Conservation (phyloP, 139 green algal species). For the Desmodesmus armatus region DNA sequence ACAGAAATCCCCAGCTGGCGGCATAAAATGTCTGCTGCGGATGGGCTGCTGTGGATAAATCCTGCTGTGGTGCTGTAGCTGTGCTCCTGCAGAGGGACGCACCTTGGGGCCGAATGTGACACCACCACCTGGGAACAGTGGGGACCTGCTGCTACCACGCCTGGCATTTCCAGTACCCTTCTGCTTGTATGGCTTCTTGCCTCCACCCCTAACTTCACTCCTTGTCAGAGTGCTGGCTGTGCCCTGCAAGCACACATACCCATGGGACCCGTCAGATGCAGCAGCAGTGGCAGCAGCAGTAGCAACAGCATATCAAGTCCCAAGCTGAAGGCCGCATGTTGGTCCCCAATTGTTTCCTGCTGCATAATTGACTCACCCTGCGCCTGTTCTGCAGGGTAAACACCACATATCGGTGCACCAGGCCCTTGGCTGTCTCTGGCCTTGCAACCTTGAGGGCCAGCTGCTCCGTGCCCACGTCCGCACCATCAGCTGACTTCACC, state of each 20-base stretch:
- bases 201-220: slow-evolving; percentile 94
- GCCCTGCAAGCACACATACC: slow-evolving; percentile 77
- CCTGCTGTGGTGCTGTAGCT: not conserved
- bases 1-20: no score
- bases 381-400: slow-evolving; percentile 85
- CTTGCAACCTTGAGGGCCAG: slow-evolving; percentile 84
- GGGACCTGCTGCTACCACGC: slow-evolving; percentile 83
- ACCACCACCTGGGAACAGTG: slow-evolving; percentile 93
- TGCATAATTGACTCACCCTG: slow-evolving; percentile 62
- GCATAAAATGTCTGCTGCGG: no score
- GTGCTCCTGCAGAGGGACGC: not conserved
- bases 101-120: slow-evolving; percentile 98
- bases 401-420: slow-evolving; percentile 95
- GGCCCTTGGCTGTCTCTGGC: slow-evolving; percentile 78
- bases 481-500: slow-evolving; percentile 76
- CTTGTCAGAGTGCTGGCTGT: slow-evolving; percentile 94
- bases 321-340: not conserved
- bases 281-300: not conserved
- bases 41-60: not conserved
- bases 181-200: slow-evolving; percentile 97
- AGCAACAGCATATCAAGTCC: no score
- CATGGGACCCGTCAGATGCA: not conserved
- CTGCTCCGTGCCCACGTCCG: slow-evolving; percentile 62
- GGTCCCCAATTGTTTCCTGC: not conserved
- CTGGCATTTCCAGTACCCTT: slow-evolving; percentile 97